phyloP scores from a whole-genome alignment of 2,329 filamentous ascomycete species.

The Xylariaceae sp. region DNA sequence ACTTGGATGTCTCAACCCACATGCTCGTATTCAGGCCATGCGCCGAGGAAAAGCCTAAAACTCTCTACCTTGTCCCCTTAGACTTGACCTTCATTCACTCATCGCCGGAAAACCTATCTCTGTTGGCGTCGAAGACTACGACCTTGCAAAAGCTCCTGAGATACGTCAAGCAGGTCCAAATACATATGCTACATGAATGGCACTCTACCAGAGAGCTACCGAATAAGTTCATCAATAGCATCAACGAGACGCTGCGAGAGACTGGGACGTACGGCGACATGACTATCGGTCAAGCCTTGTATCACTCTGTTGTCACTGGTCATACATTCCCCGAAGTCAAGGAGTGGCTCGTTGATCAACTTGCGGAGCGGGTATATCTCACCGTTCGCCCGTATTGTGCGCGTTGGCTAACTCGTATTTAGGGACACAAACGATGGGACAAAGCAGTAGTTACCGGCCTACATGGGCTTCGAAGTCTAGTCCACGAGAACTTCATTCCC shows the following conservation, averaged over 20 bases:
- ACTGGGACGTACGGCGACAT: constrained; percentile 55
- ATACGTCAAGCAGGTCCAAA: constrained; percentile 78
- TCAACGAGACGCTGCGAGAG: constrained; percentile 72
- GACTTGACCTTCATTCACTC: constrained; percentile 81
- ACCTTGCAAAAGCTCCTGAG: constrained; percentile 81
- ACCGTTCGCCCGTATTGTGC: not conserved
- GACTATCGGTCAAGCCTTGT: constrained; percentile 71
- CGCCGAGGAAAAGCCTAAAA: constrained; percentile 36
- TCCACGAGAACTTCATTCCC: constrained; percentile 86
- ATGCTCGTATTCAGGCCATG: constrained; percentile 60
- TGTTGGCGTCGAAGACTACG: constrained; percentile 83
- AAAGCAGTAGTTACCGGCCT: constrained; percentile 78
- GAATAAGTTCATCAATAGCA: constrained; percentile 69
- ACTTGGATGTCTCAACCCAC: constrained; percentile 74
- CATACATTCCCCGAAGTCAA: constrained; percentile 71
- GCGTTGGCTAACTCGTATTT: constrained; percentile 8
- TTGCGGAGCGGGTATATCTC: constrained; percentile 68
- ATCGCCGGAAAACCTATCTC: constrained; percentile 74
- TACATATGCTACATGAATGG: constrained; percentile 79
- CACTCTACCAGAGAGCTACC: constrained; percentile 79
- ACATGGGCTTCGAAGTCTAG: constrained; percentile 70
- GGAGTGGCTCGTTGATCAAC: constrained; percentile 84
- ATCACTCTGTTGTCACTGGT: constrained; percentile 81
- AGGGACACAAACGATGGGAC: constrained; percentile 95
- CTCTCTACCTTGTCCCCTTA: constrained; percentile 67